Conservation (phyloP, 345 rosid species). For the Populus davidiana region DNA sequence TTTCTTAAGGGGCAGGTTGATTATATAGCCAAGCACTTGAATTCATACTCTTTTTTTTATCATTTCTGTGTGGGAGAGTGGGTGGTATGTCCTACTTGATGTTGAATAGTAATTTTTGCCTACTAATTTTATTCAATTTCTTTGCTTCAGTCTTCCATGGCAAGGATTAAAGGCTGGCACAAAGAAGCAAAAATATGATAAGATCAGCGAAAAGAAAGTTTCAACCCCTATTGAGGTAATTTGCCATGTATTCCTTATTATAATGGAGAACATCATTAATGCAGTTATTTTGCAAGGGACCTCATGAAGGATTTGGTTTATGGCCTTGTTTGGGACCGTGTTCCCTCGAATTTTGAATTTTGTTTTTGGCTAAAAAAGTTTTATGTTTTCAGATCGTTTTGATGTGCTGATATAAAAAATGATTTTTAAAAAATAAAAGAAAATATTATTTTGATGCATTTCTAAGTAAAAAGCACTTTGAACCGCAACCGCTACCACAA, state of each 20-base stretch:
- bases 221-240: conserved; percentile 81
- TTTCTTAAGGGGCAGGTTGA: conserved; percentile 90
- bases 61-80: background rate
- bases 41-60: background rate
- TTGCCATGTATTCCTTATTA: background rate
- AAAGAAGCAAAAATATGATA: conserved; percentile 97
- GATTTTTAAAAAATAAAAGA: too few species aligned
- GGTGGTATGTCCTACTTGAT: background rate
- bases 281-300: background rate
- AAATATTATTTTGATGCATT: too few species aligned
- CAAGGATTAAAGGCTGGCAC: conserved; percentile 94
- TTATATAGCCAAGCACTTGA: background rate
- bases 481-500: too few species aligned
- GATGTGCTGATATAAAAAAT: too few species aligned
- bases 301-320: background rate
- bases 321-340: too few species aligned
- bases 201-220: conserved; percentile 94
- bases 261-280: background rate
- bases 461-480: too few species aligned
- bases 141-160: conserved; percentile 83
- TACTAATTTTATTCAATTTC: conserved; percentile 14
- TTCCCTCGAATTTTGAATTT: too few species aligned
- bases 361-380: too few species aligned
- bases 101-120: conserved; percentile 7
- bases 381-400: too few species aligned